Percentiles rank a stretch among this genome's conserved stretches.
Evolutionary conservation across 2,329 filamentous ascomycete species (phyloP).

Genomic region (Didymellaceae sp.): DNA sequence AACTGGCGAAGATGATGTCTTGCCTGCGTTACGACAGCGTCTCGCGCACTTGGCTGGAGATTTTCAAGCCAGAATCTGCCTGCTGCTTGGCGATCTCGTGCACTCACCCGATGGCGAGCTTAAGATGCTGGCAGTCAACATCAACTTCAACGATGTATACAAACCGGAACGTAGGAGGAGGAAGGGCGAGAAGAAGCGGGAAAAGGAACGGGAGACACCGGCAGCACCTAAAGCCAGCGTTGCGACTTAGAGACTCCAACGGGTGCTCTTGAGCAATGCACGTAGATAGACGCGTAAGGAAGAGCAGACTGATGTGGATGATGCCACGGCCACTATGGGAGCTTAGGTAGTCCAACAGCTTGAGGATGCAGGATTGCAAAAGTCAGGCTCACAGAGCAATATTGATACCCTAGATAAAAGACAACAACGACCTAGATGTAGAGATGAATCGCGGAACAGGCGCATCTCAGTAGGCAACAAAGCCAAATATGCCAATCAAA

Average conservation of each 20-base stretch:
- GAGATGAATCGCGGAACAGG: not conserved
- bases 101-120: constrained; percentile 96
- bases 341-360: constrained; percentile 6
- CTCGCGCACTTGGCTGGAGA: constrained; percentile 74
- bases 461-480: no score
- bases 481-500: no score
- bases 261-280: not conserved
- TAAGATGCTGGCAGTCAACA: constrained; percentile 92
- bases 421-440: not conserved
- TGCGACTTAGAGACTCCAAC: constrained; percentile 15
- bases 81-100: constrained; percentile 85
- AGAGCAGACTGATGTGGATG: not conserved
- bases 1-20: constrained; percentile 65
- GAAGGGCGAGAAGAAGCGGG: constrained; percentile 36
- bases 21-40: constrained; percentile 77
- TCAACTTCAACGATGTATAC: constrained; percentile 99
- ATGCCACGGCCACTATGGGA: not conserved
- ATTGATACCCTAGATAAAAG: constrained; percentile 8
- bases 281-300: not conserved
- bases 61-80: constrained; percentile 78
- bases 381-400: not conserved
- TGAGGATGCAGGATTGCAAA: not conserved
- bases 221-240: constrained; percentile 5
- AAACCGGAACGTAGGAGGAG: constrained; percentile 73
- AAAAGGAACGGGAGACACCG: constrained; percentile 41